phyloP scores from a whole-genome alignment of 2,329 filamentous ascomycete species.

The Pseudogymnoascus sp. region DNA sequence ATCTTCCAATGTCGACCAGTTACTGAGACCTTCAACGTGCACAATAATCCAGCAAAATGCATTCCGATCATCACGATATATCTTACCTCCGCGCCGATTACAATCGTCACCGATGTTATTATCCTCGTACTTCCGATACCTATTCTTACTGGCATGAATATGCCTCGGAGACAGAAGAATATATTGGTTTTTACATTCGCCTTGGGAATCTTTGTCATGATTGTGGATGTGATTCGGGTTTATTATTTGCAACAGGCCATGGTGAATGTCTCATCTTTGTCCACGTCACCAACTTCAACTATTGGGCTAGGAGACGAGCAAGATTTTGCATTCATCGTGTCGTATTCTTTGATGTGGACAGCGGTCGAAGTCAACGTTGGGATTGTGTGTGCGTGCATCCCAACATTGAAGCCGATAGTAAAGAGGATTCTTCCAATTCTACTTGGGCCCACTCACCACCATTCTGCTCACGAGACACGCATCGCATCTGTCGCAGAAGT shows the following conservation, averaged over 20 bases:
- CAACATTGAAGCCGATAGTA: constrained; percentile 76
- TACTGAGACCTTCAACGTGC: constrained; percentile 53
- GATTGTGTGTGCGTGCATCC: constrained; percentile 79
- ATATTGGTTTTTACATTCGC: constrained; percentile 79
- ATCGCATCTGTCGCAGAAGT: background rate
- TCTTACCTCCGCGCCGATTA: constrained; percentile 73
- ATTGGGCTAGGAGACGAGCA: constrained; percentile 12
- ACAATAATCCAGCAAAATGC: constrained; percentile 8
- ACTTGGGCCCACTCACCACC: background rate
- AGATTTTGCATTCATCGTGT: constrained; percentile 63
- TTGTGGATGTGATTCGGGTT: constrained; percentile 80
- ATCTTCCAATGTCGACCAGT: constrained; percentile 76
- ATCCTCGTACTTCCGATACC: constrained; percentile 81
- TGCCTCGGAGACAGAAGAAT: constrained; percentile 75
- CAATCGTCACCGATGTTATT: constrained; percentile 80
- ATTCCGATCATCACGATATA: constrained; percentile 51
- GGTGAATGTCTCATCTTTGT: background rate
- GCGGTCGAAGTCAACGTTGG: constrained; percentile 82
- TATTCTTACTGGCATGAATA: constrained; percentile 71
- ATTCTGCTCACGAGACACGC: background rate
- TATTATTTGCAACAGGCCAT: constrained; percentile 64
- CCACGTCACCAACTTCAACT: background rate
- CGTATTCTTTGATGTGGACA: constrained; percentile 83
- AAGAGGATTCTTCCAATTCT: constrained; percentile 32
- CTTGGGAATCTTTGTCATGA: constrained; percentile 74